phyloP scores from a whole-genome alignment of 768 basidiomycete genomes.

The Mycena chlorophos region DNA sequence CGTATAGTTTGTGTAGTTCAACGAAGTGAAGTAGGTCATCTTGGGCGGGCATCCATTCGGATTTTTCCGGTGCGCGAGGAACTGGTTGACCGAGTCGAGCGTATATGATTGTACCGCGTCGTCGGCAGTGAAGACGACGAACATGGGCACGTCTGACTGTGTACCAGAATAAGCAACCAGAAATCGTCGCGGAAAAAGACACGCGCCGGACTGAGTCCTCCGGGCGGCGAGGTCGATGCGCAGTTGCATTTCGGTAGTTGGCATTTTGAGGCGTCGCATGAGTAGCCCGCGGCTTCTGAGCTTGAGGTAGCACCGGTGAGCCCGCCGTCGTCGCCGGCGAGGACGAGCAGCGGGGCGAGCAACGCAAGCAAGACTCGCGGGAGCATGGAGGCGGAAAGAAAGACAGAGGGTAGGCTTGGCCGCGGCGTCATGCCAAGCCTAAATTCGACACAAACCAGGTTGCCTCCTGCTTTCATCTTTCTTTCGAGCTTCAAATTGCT shows the following conservation, averaged over 20 bases:
- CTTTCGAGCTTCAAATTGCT: no score
- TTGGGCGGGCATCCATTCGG: conserved; percentile 74
- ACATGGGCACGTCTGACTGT: conserved; percentile 43
- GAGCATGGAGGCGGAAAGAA: background rate
- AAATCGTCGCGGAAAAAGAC: background rate
- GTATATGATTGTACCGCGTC: conserved; percentile 80
- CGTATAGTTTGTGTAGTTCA: conserved; percentile 75
- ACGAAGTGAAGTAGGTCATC: conserved; percentile 75
- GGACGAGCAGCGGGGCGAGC: conserved; percentile 11
- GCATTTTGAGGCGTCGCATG: conserved; percentile 49
- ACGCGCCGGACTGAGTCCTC: conserved; percentile 47
- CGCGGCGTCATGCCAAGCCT: no score
- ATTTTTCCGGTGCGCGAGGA: conserved; percentile 71
- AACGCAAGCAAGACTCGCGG: conserved; percentile 4
- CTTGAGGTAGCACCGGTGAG: conserved; percentile 42
- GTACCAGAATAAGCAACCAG: background rate
- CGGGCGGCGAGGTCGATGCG: conserved; percentile 51
- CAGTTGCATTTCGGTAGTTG: conserved; percentile 53
- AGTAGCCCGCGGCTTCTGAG: conserved; percentile 46
- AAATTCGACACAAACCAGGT: no score
- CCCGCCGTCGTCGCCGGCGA: conserved; percentile 32
- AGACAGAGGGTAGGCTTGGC: no score
- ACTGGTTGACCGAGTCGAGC: conserved; percentile 69
- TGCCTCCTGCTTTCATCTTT: no score
- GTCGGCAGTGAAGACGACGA: conserved; percentile 53